Conservation (phyloP, 2,329 filamentous ascomycete species). For the Xenoacremonium recifei region DNA sequence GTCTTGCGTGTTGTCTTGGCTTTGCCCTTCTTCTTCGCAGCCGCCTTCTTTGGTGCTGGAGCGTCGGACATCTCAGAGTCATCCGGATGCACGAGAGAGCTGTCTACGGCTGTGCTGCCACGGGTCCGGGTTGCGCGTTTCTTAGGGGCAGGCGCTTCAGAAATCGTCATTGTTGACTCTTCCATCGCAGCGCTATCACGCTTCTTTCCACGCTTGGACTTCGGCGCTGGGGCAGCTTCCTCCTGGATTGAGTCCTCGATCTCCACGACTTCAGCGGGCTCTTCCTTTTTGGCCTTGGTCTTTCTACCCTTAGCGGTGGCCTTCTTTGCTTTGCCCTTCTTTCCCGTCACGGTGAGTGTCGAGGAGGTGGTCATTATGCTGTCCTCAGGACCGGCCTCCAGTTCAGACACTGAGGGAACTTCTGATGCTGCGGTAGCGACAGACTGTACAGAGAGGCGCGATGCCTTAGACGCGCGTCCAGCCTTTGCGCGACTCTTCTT, state of each 20-base stretch:
- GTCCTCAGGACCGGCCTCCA: constrained; percentile 52
- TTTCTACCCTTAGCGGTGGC: constrained; percentile 42
- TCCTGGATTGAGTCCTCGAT: constrained; percentile 23
- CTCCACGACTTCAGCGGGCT: constrained; percentile 49
- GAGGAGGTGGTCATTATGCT: constrained; percentile 60
- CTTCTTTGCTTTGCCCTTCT: constrained; percentile 60
- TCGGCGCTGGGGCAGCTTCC: constrained; percentile 29
- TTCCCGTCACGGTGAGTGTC: constrained; percentile 56
- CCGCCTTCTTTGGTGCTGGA: constrained; percentile 26
- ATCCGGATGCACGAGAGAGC: constrained; percentile 35
- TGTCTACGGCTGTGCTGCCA: constrained; percentile 44
- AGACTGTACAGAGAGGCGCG: constrained; percentile 62
- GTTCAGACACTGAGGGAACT: constrained; percentile 45
- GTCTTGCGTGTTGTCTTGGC: constrained; percentile 32
- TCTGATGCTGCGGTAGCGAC: constrained; percentile 51
- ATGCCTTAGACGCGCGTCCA: constrained; percentile 65
- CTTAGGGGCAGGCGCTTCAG: constrained; percentile 54
- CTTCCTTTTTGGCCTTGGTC: constrained; percentile 50
- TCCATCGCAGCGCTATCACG: constrained; percentile 60
- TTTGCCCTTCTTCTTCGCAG: constrained; percentile 38
- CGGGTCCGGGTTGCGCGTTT: constrained; percentile 55
- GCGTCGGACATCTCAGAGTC: constrained; percentile 41
- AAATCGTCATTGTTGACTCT: constrained; percentile 40
- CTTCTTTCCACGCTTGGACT: constrained; percentile 57
- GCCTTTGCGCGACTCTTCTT: constrained; percentile 52